A percentile compares a stretch with the other conserved stretches of the same genome.
These are phyloP conservation scores for Yamadazyma kanchanaburiensis DNA, from an alignment of 1,139 yeast genomes.

Conservation along the genomic window DNA sequence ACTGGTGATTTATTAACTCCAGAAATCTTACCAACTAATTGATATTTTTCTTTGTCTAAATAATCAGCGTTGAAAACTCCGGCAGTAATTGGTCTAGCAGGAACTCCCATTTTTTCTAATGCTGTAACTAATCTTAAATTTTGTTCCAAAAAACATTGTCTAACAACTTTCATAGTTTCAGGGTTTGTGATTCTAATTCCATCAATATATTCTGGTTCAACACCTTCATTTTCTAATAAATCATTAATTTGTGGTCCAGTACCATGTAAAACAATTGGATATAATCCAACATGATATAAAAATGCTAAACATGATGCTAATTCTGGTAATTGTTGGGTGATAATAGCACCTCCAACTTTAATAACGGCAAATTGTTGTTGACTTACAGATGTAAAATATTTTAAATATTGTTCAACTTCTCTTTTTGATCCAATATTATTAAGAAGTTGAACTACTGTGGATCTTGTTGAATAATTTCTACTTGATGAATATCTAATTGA, in stretches of 20 bases:
- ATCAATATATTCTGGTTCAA: slow-evolving; percentile 92
- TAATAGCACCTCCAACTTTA: slow-evolving; percentile 98
- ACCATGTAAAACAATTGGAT: slow-evolving; percentile 95
- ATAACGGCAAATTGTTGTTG: slow-evolving; percentile 97
- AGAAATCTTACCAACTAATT: slow-evolving; percentile 86
- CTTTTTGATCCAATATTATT: slow-evolving; percentile 96
- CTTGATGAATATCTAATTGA: not conserved
- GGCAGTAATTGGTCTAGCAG: slow-evolving; percentile 97
- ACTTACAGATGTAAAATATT: slow-evolving; percentile 92
- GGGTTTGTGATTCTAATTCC: slow-evolving; percentile 96
- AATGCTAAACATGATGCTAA: slow-evolving; percentile 94
- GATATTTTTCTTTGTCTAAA: slow-evolving; percentile 85
- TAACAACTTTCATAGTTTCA: slow-evolving; percentile 92
- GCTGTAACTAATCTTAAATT: slow-evolving; percentile 94
- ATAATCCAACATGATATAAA: slow-evolving; percentile 93
- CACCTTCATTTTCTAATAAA: slow-evolving; percentile 87
- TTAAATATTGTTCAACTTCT: slow-evolving; percentile 95
- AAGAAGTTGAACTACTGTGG: slow-evolving; percentile 90
- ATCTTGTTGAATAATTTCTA: slow-evolving; percentile 60
- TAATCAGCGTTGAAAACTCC: slow-evolving; percentile 96
- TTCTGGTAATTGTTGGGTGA: slow-evolving; percentile 89
- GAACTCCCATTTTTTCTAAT: slow-evolving; percentile 91
- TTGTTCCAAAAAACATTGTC: slow-evolving; percentile 92
- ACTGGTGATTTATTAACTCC: slow-evolving; percentile 87
- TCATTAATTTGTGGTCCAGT: slow-evolving; percentile 99